These are phyloP conservation scores for Saposhnikovia divaricata DNA, from an alignment of 129 eudicot species.

Conservation along the genomic window DNA sequence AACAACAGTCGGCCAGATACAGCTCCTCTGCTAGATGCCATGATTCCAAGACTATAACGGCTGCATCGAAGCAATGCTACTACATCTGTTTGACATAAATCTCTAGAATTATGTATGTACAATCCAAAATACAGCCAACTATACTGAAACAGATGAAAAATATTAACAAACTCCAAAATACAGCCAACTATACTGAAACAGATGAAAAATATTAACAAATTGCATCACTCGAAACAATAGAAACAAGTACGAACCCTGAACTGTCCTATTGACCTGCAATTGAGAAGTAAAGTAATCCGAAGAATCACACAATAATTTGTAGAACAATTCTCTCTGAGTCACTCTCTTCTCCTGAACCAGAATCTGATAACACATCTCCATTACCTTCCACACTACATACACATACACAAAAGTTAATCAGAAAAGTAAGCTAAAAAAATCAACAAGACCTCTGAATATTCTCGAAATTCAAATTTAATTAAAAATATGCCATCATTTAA, in stretches of 20 bases:
- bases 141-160: not conserved
- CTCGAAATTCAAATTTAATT: too few species aligned
- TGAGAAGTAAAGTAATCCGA: constrained; percentile 83
- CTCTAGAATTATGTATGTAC: not conserved
- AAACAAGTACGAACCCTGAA: constrained; percentile 55
- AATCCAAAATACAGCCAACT: not conserved
- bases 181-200: not conserved
- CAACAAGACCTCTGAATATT: not conserved
- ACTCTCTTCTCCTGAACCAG: constrained; percentile 76
- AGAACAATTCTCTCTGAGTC: constrained; percentile 85
- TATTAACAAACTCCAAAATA: not conserved
- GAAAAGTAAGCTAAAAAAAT: not conserved
- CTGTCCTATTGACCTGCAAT: constrained; percentile 75
- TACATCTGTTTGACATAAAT: constrained; percentile 51
- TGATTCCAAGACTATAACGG: constrained; percentile 89
- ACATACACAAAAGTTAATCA: not conserved
- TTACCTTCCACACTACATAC: constrained; percentile 82
- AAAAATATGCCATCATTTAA: not conserved
- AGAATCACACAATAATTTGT: constrained; percentile 78
- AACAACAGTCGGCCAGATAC: constrained; percentile 82
- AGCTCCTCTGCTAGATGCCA: constrained; percentile 96
- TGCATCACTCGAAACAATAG: not conserved
- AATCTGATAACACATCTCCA: constrained; percentile 86
- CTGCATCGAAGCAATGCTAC: constrained; percentile 96
- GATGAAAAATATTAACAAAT: constrained; percentile 2